Evolutionary conservation across 2,329 filamentous ascomycete species (phyloP).

Genomic region (Cercospora sp.): DNA sequence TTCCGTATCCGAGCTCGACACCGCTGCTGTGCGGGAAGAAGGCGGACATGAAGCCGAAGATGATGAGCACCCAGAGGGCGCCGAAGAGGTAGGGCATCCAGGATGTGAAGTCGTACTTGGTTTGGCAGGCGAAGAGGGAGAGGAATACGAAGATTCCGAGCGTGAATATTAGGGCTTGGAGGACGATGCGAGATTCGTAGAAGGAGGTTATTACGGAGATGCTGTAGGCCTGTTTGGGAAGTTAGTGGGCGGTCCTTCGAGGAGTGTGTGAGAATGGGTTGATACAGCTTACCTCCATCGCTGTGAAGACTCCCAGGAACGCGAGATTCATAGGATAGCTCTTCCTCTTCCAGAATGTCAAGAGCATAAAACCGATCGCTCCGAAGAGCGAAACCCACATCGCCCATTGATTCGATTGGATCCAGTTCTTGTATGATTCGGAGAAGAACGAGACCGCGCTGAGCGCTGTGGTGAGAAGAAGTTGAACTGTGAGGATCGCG

Average conservation of each 20-base stretch:
- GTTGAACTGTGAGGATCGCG: slow-evolving; percentile 92
- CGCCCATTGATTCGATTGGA: slow-evolving; percentile 78
- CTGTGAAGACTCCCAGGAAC: slow-evolving; percentile 87
- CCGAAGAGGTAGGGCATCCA: slow-evolving; percentile 97
- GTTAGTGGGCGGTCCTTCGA: background rate
- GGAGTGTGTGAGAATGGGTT: background rate
- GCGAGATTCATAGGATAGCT: slow-evolving; percentile 77
- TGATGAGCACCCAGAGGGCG: slow-evolving; percentile 80
- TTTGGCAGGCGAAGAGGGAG: slow-evolving; percentile 88
- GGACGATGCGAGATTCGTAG: slow-evolving; percentile 78
- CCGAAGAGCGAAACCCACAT: slow-evolving; percentile 86
- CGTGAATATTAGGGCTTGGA: slow-evolving; percentile 87
- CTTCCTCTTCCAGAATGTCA: slow-evolving; percentile 83
- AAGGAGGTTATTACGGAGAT: slow-evolving; percentile 91
- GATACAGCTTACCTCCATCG: slow-evolving; percentile 60
- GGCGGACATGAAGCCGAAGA: slow-evolving; percentile 88
- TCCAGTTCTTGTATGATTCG: slow-evolving; percentile 76
- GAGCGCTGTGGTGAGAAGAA: slow-evolving; percentile 78
- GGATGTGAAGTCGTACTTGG: slow-evolving; percentile 95
- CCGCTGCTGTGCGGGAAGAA: slow-evolving; percentile 86
- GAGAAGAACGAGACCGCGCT: slow-evolving; percentile 86
- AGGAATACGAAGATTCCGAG: slow-evolving; percentile 64
- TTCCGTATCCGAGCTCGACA: slow-evolving; percentile 81
- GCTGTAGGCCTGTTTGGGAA: slow-evolving; percentile 65
- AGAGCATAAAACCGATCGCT: slow-evolving; percentile 77